Evolutionary conservation across 495 filamentous ascomycete species (phyloP), one percentile per base, ranked within the genome.

Genomic region (Aspergillus affinis): DNA sequence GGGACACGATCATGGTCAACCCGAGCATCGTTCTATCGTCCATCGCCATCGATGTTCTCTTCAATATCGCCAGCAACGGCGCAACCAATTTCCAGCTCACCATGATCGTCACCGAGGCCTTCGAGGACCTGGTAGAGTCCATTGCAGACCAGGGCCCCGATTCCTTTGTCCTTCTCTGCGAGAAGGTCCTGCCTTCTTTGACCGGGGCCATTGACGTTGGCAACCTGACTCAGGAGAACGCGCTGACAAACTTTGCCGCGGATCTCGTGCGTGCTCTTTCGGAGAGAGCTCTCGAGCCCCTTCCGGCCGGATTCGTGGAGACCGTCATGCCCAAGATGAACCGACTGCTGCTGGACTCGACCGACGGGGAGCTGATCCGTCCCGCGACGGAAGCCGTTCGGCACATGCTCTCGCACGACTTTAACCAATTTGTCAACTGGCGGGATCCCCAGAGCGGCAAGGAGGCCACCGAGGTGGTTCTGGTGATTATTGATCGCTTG

Each of bases 401-500:
- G 67, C 88, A 91, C 64, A 92, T 97, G 70, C 80, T 98, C 49
- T 79, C 84, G 53, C 91, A 97, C 68, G 94, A 96, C 72, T 85
- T 92, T 63, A 80, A 88, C 48, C 95, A 98, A 65, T 82, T 98
- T 21, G 86, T 96, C 62, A 81, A 81, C 41, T 98, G 90, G 88
- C 85, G 86, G 15, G 84, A 87, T 64, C 76, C 77, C 26, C 86
- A 90, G 64, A 82, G 81, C 45, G 88, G 87, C 53, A 90, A 92
- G 63, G 89, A 86, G 27, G 95, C 94, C 29, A 82, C 96, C 13
- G 93, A 98, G 72, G 87, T 96, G 18, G 88, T 90, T 23, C 82
- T 98, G 47, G 80, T 91, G 55, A 93, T 98, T 64, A 93, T 98
- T 64, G 94, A 97, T 71, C 89, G 93, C n/a, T 81, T 98, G 6